Percentiles rank a stretch among this genome's conserved stretches.
Conservation (phyloP, 164 flowering plant genomes). For the Nymphaea colorata region DNA sequence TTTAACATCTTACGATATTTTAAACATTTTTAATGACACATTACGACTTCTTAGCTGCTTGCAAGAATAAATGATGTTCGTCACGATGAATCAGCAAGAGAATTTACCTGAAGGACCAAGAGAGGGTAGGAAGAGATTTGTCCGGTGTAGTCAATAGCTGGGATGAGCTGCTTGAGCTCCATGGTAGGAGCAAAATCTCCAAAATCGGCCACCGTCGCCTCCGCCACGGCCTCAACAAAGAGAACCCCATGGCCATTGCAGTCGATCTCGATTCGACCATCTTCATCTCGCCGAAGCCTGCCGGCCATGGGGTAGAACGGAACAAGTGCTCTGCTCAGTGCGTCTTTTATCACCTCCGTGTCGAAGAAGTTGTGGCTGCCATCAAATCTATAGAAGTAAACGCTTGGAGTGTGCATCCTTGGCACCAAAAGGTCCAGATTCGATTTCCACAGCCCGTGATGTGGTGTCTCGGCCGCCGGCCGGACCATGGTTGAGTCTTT, state of each 20-base stretch:
- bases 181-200: constrained; percentile 45
- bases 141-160: too few relatives aligned
- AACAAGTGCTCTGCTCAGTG: constrained; percentile 9
- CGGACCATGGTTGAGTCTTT: constrained; percentile 1
- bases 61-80: too few relatives aligned
- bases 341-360: not conserved
- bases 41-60: too few relatives aligned
- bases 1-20: too few relatives aligned
- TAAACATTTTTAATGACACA: too few relatives aligned
- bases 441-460: constrained; percentile 1
- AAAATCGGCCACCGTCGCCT: constrained; percentile 30
- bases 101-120: constrained; percentile 37
- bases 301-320: constrained; percentile 11
- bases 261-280: constrained; percentile 10
- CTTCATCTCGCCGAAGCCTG: not conserved
- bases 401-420: not conserved
- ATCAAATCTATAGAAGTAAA: constrained; percentile 5
- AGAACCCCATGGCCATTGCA: constrained; percentile 7
- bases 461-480: too few relatives aligned
- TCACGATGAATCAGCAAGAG: too few relatives aligned
- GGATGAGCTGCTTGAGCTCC: not conserved
- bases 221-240: constrained; percentile 40
- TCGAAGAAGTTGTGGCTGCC: constrained; percentile 7
- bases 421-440: constrained; percentile 7
- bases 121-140: constrained; percentile 19